Evolutionary conservation across 371 early-diverging fungal species (phyloP).

Genomic region (Apophysomyces elegans): DNA sequence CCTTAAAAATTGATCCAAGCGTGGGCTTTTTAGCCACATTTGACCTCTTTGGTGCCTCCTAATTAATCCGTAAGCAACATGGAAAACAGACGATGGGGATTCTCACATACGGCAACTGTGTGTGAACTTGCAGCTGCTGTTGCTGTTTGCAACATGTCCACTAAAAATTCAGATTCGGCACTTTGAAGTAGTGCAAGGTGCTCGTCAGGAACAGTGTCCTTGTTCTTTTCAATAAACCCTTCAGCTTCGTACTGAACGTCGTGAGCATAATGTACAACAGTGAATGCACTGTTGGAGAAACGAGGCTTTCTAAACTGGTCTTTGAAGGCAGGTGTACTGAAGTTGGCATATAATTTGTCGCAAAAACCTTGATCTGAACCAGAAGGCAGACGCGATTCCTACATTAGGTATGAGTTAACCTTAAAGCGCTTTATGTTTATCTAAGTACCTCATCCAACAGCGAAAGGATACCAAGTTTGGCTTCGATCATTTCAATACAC

Average conservation of each 20-base stretch:
- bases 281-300: constrained; percentile 83
- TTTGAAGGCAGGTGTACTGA: constrained; percentile 68
- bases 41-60: constrained; percentile 33
- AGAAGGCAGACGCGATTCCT: constrained; percentile 88
- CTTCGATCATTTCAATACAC: constrained; percentile 99
- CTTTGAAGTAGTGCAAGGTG: constrained; percentile 72
- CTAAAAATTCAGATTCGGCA: constrained; percentile 75
- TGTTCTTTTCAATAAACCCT: constrained; percentile 98
- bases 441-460: constrained; percentile 89
- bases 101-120: constrained; percentile 18
- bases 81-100: neutral
- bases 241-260: constrained; percentile 90
- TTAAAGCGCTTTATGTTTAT: constrained; percentile 35
- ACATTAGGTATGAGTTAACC: neutral
- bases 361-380: constrained; percentile 85
- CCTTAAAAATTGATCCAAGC: constrained; percentile 84
- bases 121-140: constrained; percentile 54
- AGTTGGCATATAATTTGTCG: constrained; percentile 83
- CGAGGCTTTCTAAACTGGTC: constrained; percentile 91
- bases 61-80: constrained; percentile 13
- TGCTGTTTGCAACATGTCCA: constrained; percentile 69
- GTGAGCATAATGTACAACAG: constrained; percentile 91
- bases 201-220: constrained; percentile 97
- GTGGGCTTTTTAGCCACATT: constrained; percentile 76
- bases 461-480: constrained; percentile 91